Percentiles rank a stretch among this genome's conserved stretches.
These are phyloP conservation scores for Rhodotorula sp. DNA, from an alignment of 1,284 basidiomycete genomes.

Conservation along the genomic window DNA sequence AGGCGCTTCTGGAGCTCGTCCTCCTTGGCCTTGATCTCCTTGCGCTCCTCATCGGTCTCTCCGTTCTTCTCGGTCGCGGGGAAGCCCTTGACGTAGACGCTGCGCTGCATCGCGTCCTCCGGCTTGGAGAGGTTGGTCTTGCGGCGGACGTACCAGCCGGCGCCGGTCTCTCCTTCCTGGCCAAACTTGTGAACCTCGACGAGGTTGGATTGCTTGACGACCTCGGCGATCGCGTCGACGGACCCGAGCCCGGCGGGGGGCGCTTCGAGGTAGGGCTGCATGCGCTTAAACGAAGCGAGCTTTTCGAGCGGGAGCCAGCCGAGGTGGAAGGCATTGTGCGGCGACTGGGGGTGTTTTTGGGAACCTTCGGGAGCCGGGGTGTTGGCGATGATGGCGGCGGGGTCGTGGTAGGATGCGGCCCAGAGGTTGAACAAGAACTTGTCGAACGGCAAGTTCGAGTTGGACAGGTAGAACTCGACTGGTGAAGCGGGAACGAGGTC, in stretches of 20 bases:
- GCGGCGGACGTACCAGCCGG: conserved; percentile 46
- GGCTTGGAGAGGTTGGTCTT: conserved; percentile 73
- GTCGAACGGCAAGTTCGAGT: conserved; percentile 94
- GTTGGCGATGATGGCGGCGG: conserved; percentile 29
- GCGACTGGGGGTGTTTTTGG: conserved; percentile 55
- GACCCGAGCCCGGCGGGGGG: conserved; percentile 54
- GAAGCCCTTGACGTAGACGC: conserved; percentile 49
- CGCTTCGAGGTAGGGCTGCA: conserved; percentile 64
- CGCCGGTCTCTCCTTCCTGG: conserved; percentile 21
- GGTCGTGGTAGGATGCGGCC: conserved; percentile 34
- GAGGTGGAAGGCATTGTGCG: conserved; percentile 37
- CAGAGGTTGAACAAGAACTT: conserved; percentile 84
- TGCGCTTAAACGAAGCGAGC: conserved; percentile 92
- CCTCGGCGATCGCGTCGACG: conserved; percentile 57
- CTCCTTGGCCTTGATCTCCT: conserved; percentile 64
- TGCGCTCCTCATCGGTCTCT: conserved; percentile 48
- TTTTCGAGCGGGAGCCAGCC: conserved; percentile 91
- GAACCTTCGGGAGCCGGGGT: conserved; percentile 39
- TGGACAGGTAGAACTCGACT: conserved; percentile 98
- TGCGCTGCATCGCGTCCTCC: conserved; percentile 56
- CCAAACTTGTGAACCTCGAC: conserved; percentile 36
- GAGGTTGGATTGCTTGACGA: conserved; percentile 51
- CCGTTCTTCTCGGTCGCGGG: conserved; percentile 36
- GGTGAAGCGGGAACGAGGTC: not conserved
- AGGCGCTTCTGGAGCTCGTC: conserved; percentile 68